Conservation (phyloP, 768 basidiomycete genomes). For the Pholiota conissans region DNA sequence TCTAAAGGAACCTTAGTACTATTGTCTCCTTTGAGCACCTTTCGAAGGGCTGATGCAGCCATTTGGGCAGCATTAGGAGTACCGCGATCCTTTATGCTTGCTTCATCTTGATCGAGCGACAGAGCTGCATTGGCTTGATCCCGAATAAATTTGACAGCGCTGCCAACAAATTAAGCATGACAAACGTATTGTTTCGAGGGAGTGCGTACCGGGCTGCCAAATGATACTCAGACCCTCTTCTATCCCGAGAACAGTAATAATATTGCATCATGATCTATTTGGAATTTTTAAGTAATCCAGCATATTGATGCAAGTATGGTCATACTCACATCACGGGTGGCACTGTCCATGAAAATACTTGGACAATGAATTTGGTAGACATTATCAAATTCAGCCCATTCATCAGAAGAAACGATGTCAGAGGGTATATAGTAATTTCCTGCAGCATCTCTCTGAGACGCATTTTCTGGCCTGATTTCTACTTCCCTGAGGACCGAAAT, state of each 20-base stretch:
- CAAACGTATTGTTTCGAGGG: constrained; percentile 4
- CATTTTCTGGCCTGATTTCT: constrained; percentile 28
- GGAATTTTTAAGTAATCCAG: constrained; percentile 14
- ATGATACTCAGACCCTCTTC: constrained; percentile 83
- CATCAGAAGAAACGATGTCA: constrained; percentile 63
- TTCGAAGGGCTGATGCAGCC: constrained; percentile 67
- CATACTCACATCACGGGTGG: constrained; percentile 71
- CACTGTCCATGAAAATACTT: constrained; percentile 72
- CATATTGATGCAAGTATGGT: neutral
- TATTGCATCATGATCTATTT: constrained; percentile 82
- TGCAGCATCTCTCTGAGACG: constrained; percentile 27
- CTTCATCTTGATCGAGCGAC: constrained; percentile 24
- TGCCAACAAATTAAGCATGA: constrained; percentile 22
- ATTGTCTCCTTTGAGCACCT: constrained; percentile 57
- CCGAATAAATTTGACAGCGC: constrained; percentile 84
- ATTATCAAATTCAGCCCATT: constrained; percentile 84
- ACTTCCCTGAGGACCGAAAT: constrained; percentile 50
- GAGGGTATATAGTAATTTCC: constrained; percentile 66
- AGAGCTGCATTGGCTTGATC: constrained; percentile 68
- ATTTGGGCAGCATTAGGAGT: constrained; percentile 54
- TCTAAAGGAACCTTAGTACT: constrained; percentile 47
- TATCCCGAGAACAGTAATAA: constrained; percentile 77
- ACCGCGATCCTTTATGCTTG: constrained; percentile 27
- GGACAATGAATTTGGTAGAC: constrained; percentile 92
- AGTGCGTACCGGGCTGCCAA: constrained; percentile 74